These are phyloP conservation scores for Petunia axillaris DNA, from an alignment of 257 asterid species.

Conservation along the genomic window DNA sequence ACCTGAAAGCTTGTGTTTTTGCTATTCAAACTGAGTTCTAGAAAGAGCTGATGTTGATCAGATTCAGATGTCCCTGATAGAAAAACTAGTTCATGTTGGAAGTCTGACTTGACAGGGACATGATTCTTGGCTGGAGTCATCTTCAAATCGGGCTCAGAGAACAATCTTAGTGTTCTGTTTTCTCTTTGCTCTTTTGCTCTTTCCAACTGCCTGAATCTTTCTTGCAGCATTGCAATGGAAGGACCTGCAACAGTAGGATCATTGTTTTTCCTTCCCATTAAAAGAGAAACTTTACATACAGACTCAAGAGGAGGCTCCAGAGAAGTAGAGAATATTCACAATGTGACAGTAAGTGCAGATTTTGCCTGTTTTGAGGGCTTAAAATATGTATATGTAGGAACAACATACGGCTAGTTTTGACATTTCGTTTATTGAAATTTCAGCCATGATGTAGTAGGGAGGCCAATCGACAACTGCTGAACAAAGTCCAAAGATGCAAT, in stretches of 20 bases:
- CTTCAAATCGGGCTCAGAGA: slow-evolving; percentile 26
- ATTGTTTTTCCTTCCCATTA: slow-evolving; percentile 33
- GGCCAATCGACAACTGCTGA: slow-evolving; percentile 19
- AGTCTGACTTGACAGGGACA: neutral
- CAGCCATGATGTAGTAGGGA: slow-evolving; percentile 19
- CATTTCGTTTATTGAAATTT: neutral
- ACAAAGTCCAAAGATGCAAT: slow-evolving; percentile 29
- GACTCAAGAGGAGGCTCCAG: too few species aligned
- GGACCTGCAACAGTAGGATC: slow-evolving; percentile 35
- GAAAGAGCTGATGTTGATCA: slow-evolving; percentile 28
- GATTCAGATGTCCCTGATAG: neutral
- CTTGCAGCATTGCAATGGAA: slow-evolving; percentile 41
- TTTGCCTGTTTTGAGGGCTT: slow-evolving; percentile 14
- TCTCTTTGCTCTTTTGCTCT: slow-evolving; percentile 37
- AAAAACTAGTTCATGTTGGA: slow-evolving; percentile 6
- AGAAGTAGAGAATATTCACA: neutral
- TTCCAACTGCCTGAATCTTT: slow-evolving; percentile 42
- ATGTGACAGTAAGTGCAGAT: neutral
- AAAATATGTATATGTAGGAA: slow-evolving; percentile 14
- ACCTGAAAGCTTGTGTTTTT: slow-evolving; percentile 16
- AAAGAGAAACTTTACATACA: too few species aligned
- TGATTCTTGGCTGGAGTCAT: neutral
- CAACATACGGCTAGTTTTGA: neutral
- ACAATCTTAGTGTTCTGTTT: slow-evolving; percentile 12
- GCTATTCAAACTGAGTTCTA: slow-evolving; percentile 30